A percentile compares a stretch with the other conserved stretches of the same genome.
Evolutionary conservation across 2,329 filamentous ascomycete species (phyloP).

Genomic region (Lasiodiplodia gonubiensis): DNA sequence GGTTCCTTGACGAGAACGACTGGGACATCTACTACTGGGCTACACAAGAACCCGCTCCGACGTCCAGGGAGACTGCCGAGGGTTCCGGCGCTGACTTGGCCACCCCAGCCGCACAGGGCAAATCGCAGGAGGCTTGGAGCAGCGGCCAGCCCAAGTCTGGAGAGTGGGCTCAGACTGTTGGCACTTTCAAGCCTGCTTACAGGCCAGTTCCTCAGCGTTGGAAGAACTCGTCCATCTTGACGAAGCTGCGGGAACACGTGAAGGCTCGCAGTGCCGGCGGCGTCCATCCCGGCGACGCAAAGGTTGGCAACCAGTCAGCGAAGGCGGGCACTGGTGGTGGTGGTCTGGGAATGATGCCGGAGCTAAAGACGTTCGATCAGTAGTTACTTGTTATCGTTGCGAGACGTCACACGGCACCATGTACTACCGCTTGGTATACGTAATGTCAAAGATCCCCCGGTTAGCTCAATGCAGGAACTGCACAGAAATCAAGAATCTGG

Average conservation of each 20-base stretch:
- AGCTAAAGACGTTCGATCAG: constrained; percentile 54
- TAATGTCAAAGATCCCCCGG: neutral
- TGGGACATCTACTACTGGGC: constrained; percentile 99
- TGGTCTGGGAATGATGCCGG: constrained; percentile 58
- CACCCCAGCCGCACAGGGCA: constrained; percentile 53
- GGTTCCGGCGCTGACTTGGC: constrained; percentile 54
- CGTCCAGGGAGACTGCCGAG: constrained; percentile 63
- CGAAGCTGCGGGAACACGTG: constrained; percentile 80
- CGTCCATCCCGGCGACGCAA: constrained; percentile 49
- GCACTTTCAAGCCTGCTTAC: constrained; percentile 92
- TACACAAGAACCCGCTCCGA: constrained; percentile 75
- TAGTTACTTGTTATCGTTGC: constrained; percentile 7
- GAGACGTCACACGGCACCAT: neutral
- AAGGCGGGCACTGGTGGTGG: constrained; percentile 44
- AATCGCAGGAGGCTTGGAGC: constrained; percentile 49
- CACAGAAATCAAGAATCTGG: constrained; percentile 7
- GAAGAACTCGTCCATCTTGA: constrained; percentile 80
- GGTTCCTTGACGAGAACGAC: constrained; percentile 97
- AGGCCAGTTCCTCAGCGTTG: constrained; percentile 86
- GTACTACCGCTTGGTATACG: neutral
- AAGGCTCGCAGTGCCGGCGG: constrained; percentile 69
- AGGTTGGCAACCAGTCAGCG: constrained; percentile 43
- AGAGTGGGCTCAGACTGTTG: constrained; percentile 97
- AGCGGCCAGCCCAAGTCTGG: constrained; percentile 53
- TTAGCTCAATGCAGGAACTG: constrained; percentile 18